These are phyloP conservation scores for Naganishia sp. DNA, from an alignment of 1,284 basidiomycete species.

Conservation along the genomic window DNA sequence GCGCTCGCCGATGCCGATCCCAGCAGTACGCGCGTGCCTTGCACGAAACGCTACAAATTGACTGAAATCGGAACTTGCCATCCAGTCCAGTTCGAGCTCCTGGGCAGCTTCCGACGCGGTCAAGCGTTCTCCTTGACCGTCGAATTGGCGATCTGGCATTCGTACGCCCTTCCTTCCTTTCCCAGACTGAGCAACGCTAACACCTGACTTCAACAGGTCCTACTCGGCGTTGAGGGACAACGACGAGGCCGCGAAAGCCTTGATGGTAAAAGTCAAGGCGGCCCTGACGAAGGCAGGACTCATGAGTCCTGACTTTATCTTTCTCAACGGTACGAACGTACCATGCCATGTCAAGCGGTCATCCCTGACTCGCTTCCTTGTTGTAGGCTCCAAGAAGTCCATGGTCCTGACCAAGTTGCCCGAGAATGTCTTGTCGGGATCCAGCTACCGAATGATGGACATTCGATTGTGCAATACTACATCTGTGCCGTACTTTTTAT, in stretches of 20 bases:
- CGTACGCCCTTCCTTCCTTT: constrained; percentile 33
- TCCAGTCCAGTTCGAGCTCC: constrained; percentile 43
- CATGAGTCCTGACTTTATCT: constrained; percentile 6
- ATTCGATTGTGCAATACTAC: constrained; percentile 42
- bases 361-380: neutral
- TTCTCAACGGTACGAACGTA: constrained; percentile 1
- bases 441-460: constrained; percentile 42
- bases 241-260: neutral
- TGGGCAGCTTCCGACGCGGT: constrained; percentile 46
- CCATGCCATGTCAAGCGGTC: neutral
- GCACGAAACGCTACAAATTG: neutral
- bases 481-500: constrained; percentile 42
- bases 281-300: neutral
- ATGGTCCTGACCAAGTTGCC: constrained; percentile 40
- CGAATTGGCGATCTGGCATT: constrained; percentile 45
- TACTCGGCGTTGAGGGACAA: constrained; percentile 14
- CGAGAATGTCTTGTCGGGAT: neutral
- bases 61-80: neutral
- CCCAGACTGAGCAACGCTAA: too few species aligned
- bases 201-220: neutral
- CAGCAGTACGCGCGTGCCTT: neutral
- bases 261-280: constrained; percentile 5
- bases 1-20: constrained; percentile 8
- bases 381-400: constrained; percentile 41
- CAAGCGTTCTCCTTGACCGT: constrained; percentile 42